Conservation (phyloP, 2,329 filamentous ascomycete species). For the Rhinocladiella similis region DNA sequence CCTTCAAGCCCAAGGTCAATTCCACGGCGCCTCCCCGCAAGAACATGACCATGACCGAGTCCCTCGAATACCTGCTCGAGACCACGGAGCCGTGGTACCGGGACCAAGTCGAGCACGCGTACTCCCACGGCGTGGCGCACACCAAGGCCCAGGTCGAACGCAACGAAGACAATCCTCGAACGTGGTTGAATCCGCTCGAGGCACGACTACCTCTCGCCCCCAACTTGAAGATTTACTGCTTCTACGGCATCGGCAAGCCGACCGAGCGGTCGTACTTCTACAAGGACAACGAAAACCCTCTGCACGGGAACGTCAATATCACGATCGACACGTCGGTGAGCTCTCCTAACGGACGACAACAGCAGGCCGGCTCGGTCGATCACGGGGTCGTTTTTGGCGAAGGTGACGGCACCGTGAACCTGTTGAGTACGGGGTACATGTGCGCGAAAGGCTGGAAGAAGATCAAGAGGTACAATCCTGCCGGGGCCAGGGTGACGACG, state of each 20-base stretch:
- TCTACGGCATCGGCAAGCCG: slow-evolving; percentile 90
- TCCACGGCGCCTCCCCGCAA: slow-evolving; percentile 41
- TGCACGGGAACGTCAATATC: slow-evolving; percentile 64
- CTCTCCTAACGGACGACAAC: slow-evolving; percentile 51
- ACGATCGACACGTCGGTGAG: slow-evolving; percentile 68
- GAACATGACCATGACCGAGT: slow-evolving; percentile 80
- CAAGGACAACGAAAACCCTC: slow-evolving; percentile 53
- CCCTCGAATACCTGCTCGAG: slow-evolving; percentile 74
- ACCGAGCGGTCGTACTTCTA: slow-evolving; percentile 95
- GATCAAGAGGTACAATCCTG: slow-evolving; percentile 90
- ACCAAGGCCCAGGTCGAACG: slow-evolving; percentile 76
- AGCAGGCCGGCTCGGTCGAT: slow-evolving; percentile 51
- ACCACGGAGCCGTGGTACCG: slow-evolving; percentile 84
- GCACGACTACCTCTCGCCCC: slow-evolving; percentile 83
- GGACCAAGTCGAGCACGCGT: slow-evolving; percentile 69
- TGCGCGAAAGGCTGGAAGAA: slow-evolving; percentile 86
- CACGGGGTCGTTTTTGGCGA: slow-evolving; percentile 95
- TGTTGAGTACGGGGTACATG: slow-evolving; percentile 95
- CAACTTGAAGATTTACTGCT: slow-evolving; percentile 91
- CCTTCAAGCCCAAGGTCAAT: slow-evolving; percentile 71
- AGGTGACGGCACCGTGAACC: slow-evolving; percentile 90
- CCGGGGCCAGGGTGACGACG: slow-evolving; percentile 75
- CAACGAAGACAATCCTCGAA: slow-evolving; percentile 73
- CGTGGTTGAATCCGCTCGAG: slow-evolving; percentile 97
- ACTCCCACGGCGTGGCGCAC: slow-evolving; percentile 85